Conservation (phyloP, 192 early-diverging fungal species). For the Backusella tarrabulga region DNA sequence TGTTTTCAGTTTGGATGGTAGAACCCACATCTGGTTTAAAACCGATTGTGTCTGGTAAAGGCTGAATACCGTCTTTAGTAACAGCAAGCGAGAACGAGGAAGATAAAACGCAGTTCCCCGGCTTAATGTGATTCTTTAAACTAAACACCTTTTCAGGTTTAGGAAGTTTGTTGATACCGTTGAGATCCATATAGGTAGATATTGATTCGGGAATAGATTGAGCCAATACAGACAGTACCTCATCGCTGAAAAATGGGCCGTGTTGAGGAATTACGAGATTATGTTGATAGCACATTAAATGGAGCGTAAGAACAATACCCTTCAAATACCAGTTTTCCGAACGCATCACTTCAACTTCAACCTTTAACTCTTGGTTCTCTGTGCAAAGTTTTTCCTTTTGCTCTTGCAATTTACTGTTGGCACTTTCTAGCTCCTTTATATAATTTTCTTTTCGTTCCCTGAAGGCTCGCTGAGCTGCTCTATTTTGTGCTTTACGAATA, state of each 20-base stretch:
- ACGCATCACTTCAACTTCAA: slow-evolving; percentile 38
- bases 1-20: background rate
- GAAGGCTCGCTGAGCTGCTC: slow-evolving; percentile 90
- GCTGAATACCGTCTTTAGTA: background rate
- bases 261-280: slow-evolving; percentile 25
- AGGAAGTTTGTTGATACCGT: slow-evolving; percentile 25
- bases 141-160: slow-evolving; percentile 10
- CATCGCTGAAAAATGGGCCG: slow-evolving; percentile 22
- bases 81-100: background rate
- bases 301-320: slow-evolving; percentile 44
- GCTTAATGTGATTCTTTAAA: slow-evolving; percentile 3
- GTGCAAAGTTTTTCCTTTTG: slow-evolving; percentile 45
- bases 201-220: slow-evolving; percentile 25
- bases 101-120: background rate
- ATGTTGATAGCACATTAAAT: slow-evolving; percentile 30
- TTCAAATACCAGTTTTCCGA: slow-evolving; percentile 49
- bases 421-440: slow-evolving; percentile 70
- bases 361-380: slow-evolving; percentile 37
- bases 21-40: background rate
- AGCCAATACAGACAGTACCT: slow-evolving; percentile 19
- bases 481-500: slow-evolving; percentile 74
- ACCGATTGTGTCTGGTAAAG: background rate
- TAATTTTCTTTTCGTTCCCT: slow-evolving; percentile 83
- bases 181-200: slow-evolving; percentile 23
- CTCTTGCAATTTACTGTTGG: slow-evolving; percentile 65